Evolutionary conservation across 306 rosid genomes (phyloP), one percentile per base, ranked within the genome.

Genomic region (Acacia melanoxylon): DNA sequence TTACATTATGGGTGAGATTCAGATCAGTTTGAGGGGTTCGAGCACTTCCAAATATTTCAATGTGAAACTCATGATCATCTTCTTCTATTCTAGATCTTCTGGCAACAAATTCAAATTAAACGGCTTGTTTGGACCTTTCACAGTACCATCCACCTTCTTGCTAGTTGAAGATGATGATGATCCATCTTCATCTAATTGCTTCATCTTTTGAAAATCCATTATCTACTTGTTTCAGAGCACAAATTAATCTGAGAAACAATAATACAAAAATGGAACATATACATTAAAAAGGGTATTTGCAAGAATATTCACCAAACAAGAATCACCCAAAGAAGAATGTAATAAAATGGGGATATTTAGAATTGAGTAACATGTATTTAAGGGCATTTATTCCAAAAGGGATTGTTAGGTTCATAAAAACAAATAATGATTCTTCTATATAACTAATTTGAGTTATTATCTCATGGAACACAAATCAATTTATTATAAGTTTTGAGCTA

Each of bases 41-140:
- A 31, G 6, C 2, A 37, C 49, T 37, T 52, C 24, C 24, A 46
- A 6, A n/a, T 1, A 25, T 45, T 66, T 82, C 19, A 66, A 8
- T 1, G 33, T n/a, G 6, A 69, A 22, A 7, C 4, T 74, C 72
- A 2, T 58, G 31, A 22, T 2, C 15, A 9, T 8, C 29, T 0
- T n/a, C 58, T 41, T 68, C 27, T n/a, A n/a, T 16, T 83, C 78
- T 49, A 31, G 2, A 25, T 8, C 56, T 73, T 70, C 35, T 42
- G 83, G 72, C 27, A 54, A 44, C 56, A 42, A 13, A 70, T 83
- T 83, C 17, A 83, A 75, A 76, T 83, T 80, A 25, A 83, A 42
- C 20, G 74, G 31, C 24, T 78, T 69, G 15, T 10, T 70, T 44
- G 75, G 75, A 56, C 5, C 10, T 9, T 54, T 69, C 61, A 40